Percentiles rank a stretch among this genome's conserved stretches.
These are phyloP conservation scores for Amylostereum chailletii DNA, from an alignment of 1,284 basidiomycete genomes.

Conservation along the genomic window DNA sequence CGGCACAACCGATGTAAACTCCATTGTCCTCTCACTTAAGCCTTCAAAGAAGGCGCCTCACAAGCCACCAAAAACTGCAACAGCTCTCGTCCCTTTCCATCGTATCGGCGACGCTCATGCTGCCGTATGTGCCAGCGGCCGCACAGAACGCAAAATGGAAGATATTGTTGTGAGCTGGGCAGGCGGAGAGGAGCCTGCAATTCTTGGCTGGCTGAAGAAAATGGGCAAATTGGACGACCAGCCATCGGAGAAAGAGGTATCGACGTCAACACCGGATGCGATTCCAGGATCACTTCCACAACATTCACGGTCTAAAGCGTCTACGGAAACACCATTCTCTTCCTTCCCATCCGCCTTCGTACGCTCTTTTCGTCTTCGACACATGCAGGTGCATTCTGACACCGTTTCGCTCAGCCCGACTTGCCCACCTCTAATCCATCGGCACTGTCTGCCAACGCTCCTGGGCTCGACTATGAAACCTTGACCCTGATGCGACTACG, in stretches of 20 bases:
- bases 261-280: slow-evolving; percentile 15
- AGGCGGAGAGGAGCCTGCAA: slow-evolving; percentile 59
- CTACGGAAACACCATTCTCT: slow-evolving; percentile 27
- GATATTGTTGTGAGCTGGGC: slow-evolving; percentile 45
- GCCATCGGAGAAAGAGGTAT: neutral
- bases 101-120: slow-evolving; percentile 68
- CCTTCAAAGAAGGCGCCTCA: slow-evolving; percentile 43
- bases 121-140: slow-evolving; percentile 54
- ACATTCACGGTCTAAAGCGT: slow-evolving; percentile 14
- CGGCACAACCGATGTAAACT: slow-evolving; percentile 50
- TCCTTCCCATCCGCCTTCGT: slow-evolving; percentile 57
- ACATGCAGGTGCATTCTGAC: slow-evolving; percentile 7
- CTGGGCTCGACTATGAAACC: slow-evolving; percentile 69
- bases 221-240: slow-evolving; percentile 46
- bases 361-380: slow-evolving; percentile 18
- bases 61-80: slow-evolving; percentile 53
- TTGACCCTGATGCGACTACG: slow-evolving; percentile 75
- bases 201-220: slow-evolving; percentile 69
- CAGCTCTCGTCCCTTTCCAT: slow-evolving; percentile 65
- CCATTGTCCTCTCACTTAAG: slow-evolving; percentile 60
- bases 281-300: slow-evolving; percentile 17
- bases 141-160: slow-evolving; percentile 29
- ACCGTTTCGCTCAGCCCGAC: slow-evolving; percentile 19
- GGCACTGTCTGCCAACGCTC: slow-evolving; percentile 17
- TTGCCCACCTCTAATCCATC: slow-evolving; percentile 16